These are phyloP conservation scores for Leucocoprinus birnbaumii DNA, from an alignment of 768 basidiomycete species.

Conservation along the genomic window DNA sequence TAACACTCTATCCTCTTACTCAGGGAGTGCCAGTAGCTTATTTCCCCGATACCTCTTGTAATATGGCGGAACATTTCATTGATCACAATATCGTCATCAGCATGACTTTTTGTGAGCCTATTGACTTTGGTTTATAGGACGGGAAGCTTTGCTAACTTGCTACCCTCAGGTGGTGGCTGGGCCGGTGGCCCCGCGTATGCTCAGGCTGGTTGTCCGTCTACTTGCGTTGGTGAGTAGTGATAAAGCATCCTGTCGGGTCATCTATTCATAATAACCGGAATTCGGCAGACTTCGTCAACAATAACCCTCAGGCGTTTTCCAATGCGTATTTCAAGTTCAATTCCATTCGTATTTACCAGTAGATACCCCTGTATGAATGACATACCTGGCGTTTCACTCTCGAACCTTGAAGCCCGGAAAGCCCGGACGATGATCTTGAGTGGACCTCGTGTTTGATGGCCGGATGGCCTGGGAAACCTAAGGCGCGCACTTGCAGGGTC, in stretches of 20 bases:
- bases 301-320: slow-evolving; percentile 56
- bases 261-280: no score
- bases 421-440: no score
- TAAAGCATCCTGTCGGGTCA: no score
- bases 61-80: slow-evolving; percentile 50
- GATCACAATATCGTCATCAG: slow-evolving; percentile 59
- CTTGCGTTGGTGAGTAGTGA: slow-evolving; percentile 6
- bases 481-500: no score
- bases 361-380: no score
- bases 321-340: slow-evolving; percentile 70
- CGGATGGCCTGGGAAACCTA: no score
- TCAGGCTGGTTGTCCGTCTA: slow-evolving; percentile 11
- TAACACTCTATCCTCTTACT: neutral
- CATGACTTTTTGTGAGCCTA: slow-evolving; percentile 51
- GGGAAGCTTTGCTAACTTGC: neutral
- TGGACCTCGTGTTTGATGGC: no score
- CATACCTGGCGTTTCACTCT: no score
- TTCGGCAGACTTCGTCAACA: slow-evolving; percentile 51
- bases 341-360: slow-evolving; percentile 39
- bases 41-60: slow-evolving; percentile 55
- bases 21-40: slow-evolving; percentile 43
- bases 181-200: slow-evolving; percentile 12
- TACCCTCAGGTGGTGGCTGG: slow-evolving; percentile 14
- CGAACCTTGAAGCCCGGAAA: no score
- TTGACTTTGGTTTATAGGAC: neutral